Evolutionary conservation across 345 rosid genomes (phyloP).

Genomic region (Pistacia integerrima): DNA sequence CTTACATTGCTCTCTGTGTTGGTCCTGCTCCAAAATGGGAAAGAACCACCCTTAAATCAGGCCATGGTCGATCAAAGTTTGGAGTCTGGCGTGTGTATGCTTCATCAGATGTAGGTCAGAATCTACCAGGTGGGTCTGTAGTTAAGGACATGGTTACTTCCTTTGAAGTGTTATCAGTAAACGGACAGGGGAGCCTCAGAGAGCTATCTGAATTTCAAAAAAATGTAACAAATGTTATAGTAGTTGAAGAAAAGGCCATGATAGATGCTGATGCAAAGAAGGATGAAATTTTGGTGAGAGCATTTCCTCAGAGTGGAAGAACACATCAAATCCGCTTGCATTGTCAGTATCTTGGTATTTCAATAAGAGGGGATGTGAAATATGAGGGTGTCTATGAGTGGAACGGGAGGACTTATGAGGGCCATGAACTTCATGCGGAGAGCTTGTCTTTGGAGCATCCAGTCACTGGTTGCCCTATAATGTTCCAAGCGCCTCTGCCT

Average conservation of each 20-base stretch:
- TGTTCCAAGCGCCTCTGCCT: conserved; percentile 67
- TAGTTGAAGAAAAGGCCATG: conserved; percentile 50
- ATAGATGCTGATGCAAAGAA: conserved; percentile 26
- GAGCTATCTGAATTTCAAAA: conserved; percentile 28
- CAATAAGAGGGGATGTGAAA: conserved; percentile 83
- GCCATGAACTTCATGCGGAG: conserved; percentile 89
- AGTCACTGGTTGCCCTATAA: conserved; percentile 43
- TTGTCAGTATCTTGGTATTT: conserved; percentile 81
- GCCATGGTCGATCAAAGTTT: conserved; percentile 90
- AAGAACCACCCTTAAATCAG: conserved; percentile 67
- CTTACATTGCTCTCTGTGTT: conserved; percentile 72
- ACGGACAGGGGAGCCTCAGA: conserved; percentile 35
- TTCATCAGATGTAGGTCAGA: conserved; percentile 66
- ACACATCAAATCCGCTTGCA: conserved; percentile 95
- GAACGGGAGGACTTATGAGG: conserved; percentile 56
- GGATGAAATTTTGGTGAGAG: conserved; percentile 72
- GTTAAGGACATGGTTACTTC: conserved; percentile 89
- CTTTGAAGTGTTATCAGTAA: conserved; percentile 66
- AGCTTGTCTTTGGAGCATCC: conserved; percentile 79
- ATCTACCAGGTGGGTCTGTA: conserved; percentile 77
- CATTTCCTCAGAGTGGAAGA: conserved; percentile 78
- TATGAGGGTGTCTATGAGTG: conserved; percentile 81
- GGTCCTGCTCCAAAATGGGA: conserved; percentile 71
- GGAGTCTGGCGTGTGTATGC: conserved; percentile 95
- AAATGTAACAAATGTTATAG: conserved; percentile 31